A percentile compares a stretch with the other conserved stretches of the same genome.
These are phyloP conservation scores for Turritis glabra DNA, from an alignment of 345 rosid species.

Conservation along the genomic window DNA sequence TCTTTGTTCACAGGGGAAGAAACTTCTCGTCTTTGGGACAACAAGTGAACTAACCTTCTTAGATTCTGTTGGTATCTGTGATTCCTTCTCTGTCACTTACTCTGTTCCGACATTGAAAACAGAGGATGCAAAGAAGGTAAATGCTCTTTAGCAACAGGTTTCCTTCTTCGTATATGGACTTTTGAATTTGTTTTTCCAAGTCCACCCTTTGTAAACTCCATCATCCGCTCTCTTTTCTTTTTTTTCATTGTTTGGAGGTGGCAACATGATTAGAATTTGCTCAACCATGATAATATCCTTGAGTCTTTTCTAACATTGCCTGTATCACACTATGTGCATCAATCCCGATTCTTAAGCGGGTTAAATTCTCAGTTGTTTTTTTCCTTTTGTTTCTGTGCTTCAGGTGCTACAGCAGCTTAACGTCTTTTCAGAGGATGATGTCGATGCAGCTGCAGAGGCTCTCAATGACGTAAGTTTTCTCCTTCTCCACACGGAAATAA, in stretches of 20 bases:
- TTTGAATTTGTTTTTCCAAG: not conserved
- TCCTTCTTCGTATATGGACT: not conserved
- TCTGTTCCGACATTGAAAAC: conserved; percentile 68
- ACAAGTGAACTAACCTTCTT: conserved; percentile 85
- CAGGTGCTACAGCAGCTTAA: conserved; percentile 75
- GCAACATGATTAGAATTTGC: not conserved
- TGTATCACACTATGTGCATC: too few relatives aligned
- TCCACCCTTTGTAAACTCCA: not conserved
- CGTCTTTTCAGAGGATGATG: conserved; percentile 72
- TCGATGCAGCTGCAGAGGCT: conserved; percentile 75
- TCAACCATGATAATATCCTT: not conserved
- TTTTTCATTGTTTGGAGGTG: not conserved
- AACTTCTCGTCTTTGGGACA: conserved; percentile 89
- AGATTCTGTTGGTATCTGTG: conserved; percentile 73
- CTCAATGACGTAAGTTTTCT: conserved; percentile 68
- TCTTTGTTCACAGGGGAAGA: conserved; percentile 64
- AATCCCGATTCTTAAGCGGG: not conserved
- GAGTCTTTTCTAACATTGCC: not conserved
- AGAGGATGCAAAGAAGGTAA: conserved; percentile 85
- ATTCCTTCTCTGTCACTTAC: conserved; percentile 76
- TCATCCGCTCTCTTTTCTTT: not conserved
- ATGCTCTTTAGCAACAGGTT: not conserved
- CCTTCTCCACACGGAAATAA: not conserved
- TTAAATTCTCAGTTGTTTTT: not conserved
- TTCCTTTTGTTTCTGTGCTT: not conserved